phyloP scores from a whole-genome alignment of 2,329 filamentous ascomycete genomes.

The Dryadomyces sulphureus region DNA sequence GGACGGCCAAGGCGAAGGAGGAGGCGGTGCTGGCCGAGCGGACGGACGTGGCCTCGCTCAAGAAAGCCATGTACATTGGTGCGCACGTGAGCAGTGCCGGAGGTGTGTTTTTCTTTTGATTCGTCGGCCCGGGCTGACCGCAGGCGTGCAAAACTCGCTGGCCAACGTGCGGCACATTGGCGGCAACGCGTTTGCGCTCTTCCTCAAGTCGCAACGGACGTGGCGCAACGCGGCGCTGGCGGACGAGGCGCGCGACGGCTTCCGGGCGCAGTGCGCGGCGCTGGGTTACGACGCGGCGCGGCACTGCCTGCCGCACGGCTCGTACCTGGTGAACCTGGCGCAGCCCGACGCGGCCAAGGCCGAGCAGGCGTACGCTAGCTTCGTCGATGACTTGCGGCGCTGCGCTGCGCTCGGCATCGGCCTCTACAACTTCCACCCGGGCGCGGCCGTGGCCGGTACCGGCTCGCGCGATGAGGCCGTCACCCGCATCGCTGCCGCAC shows the following conservation, averaged over 20 bases:
- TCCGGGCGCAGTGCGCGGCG: slow-evolving; percentile 51
- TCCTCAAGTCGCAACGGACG: slow-evolving; percentile 92
- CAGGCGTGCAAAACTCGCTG: slow-evolving; percentile 80
- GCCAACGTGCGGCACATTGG: slow-evolving; percentile 67
- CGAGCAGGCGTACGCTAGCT: slow-evolving; percentile 69
- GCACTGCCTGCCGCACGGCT: slow-evolving; percentile 81
- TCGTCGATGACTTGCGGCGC: slow-evolving; percentile 74
- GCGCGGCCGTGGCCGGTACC: slow-evolving; percentile 54
- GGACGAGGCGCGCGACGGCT: slow-evolving; percentile 50
- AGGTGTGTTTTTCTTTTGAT: slow-evolving; percentile 32
- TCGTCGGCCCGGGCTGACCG: neutral
- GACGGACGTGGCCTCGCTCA: slow-evolving; percentile 47
- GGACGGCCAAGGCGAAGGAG: neutral
- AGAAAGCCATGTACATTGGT: slow-evolving; percentile 65
- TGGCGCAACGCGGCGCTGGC: slow-evolving; percentile 75
- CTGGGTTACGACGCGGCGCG: slow-evolving; percentile 57
- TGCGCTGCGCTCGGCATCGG: slow-evolving; percentile 76
- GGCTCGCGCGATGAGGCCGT: slow-evolving; percentile 55
- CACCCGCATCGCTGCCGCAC: slow-evolving; percentile 60
- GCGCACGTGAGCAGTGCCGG: slow-evolving; percentile 86
- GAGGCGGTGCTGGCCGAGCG: slow-evolving; percentile 50
- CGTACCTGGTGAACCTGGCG: slow-evolving; percentile 91
- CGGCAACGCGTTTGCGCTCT: slow-evolving; percentile 85
- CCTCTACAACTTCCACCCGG: slow-evolving; percentile 98
- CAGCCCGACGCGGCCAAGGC: slow-evolving; percentile 69